phyloP scores from a whole-genome alignment of 2,329 filamentous ascomycete genomes.

The Ophiostoma tasmaniense region DNA sequence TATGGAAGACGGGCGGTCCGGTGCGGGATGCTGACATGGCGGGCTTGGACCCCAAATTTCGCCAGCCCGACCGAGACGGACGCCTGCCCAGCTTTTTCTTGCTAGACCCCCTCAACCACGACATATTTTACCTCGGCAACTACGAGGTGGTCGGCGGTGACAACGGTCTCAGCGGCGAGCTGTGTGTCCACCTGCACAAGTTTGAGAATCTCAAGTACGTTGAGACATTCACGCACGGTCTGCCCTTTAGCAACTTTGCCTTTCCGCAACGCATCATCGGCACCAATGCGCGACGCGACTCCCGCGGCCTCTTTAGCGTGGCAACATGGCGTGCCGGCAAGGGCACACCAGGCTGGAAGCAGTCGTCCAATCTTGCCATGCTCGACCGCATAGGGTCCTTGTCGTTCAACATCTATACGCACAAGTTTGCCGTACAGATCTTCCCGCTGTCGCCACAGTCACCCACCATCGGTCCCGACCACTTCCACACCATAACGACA shows the following conservation, averaged over 20 bases:
- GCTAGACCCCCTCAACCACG: conserved; percentile 12
- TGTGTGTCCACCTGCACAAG: conserved; percentile 17
- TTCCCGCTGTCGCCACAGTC: conserved; percentile 15
- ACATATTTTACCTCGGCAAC: conserved; percentile 18
- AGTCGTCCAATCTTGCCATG: neutral
- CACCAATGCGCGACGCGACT: conserved; percentile 14
- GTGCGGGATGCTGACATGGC: conserved; percentile 15
- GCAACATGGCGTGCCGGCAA: conserved; percentile 16
- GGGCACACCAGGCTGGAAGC: conserved; percentile 3
- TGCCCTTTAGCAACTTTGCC: conserved; percentile 9
- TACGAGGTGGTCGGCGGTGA: conserved; percentile 9
- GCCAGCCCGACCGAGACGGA: conserved; percentile 17
- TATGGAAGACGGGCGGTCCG: conserved; percentile 15
- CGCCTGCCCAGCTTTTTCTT: conserved; percentile 19
- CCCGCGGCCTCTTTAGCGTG: conserved; percentile 14
- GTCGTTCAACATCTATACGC: conserved; percentile 19
- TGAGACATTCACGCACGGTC: conserved; percentile 14
- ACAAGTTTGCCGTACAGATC: conserved; percentile 12
- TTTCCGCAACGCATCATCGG: conserved; percentile 15
- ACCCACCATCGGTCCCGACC: neutral
- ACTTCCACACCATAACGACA: conserved; percentile 5
- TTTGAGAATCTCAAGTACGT: conserved; percentile 12
- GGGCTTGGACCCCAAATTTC: conserved; percentile 12
- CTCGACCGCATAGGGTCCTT: conserved; percentile 14
- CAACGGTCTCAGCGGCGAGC: conserved; percentile 8